Percentiles rank a stretch among this genome's conserved stretches.
phyloP scores from a whole-genome alignment of 2,329 filamentous ascomycete genomes.

The Sarocladiaceae sp. region DNA sequence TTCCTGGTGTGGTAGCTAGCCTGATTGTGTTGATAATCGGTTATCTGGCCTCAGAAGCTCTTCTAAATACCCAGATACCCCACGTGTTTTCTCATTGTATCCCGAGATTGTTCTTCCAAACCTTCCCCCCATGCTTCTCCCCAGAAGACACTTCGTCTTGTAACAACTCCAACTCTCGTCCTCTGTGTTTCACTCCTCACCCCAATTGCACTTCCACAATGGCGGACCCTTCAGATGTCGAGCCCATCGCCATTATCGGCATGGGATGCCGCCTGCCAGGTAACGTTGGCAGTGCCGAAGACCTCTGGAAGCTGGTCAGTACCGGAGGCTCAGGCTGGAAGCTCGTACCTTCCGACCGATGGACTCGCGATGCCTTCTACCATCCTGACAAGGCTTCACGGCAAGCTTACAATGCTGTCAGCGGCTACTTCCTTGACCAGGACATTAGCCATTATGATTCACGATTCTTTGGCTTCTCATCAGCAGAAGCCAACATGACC shows the following conservation, averaged over 20 bases:
- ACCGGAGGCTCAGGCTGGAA: slow-evolving; percentile 36
- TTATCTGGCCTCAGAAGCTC: too few species aligned
- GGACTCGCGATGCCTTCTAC: slow-evolving; percentile 37
- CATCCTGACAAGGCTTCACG: slow-evolving; percentile 30
- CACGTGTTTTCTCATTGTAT: too few species aligned
- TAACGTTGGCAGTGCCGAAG: slow-evolving; percentile 33
- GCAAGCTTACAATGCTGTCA: background rate
- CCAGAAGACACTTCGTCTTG: too few species aligned
- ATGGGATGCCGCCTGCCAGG: slow-evolving; percentile 44
- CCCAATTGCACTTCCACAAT: background rate
- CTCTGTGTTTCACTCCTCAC: background rate
- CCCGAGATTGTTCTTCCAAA: too few species aligned
- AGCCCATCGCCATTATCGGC: slow-evolving; percentile 42
- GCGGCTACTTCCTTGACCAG: background rate
- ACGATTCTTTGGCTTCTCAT: slow-evolving; percentile 6
- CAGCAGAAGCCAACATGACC: background rate
- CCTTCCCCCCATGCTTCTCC: too few species aligned
- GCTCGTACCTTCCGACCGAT: slow-evolving; percentile 40
- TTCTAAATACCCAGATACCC: too few species aligned
- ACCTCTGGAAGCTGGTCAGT: slow-evolving; percentile 41
- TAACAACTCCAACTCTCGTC: too few species aligned
- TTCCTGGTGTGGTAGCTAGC: too few species aligned
- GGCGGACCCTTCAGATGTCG: background rate
- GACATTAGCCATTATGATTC: background rate
- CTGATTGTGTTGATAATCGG: too few species aligned